These are phyloP conservation scores for Picocystis sp. DNA, from an alignment of 163 green algal genomes.

Conservation along the genomic window DNA sequence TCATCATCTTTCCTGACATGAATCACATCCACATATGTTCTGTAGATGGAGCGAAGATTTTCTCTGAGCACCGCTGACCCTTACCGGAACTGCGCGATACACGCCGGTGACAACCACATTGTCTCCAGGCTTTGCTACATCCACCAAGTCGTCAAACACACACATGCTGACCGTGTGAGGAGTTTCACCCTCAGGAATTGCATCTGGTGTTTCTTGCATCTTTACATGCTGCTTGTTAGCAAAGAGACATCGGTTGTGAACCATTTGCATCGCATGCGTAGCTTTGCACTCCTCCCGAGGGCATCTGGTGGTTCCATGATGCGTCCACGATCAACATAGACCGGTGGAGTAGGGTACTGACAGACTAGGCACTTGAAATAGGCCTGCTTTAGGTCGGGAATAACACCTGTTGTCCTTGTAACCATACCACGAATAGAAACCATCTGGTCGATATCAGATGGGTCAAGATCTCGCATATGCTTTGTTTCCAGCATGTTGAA, in stretches of 20 bases:
- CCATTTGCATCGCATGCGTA: conserved; percentile 14
- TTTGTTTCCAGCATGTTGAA: conserved; percentile 77
- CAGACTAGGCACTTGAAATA: conserved; percentile 45
- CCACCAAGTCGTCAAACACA: conserved; percentile 75
- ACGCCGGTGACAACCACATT: conserved; percentile 69
- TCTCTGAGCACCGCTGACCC: conserved; percentile 52
- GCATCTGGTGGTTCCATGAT: conserved; percentile 25
- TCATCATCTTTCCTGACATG: conserved; percentile 49
- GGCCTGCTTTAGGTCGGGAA: conserved; percentile 73
- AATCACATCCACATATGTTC: conserved; percentile 87
- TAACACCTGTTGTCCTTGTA: conserved; percentile 65
- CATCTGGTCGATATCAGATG: conserved; percentile 74
- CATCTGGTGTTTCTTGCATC: conserved; percentile 88
- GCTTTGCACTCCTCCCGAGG: conserved; percentile 11
- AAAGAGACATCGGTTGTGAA: conserved; percentile 52
- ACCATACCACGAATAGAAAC: conserved; percentile 90
- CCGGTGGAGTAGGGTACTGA: conserved; percentile 10
- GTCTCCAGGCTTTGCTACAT: conserved; percentile 70
- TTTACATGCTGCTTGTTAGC: conserved; percentile 81
- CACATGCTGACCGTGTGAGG: conserved; percentile 78
- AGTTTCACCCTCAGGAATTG: conserved; percentile 93
- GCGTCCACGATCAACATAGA: conserved; percentile 19
- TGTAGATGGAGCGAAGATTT: conserved; percentile 63
- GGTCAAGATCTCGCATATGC: conserved; percentile 90
- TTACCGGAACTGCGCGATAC: conserved; percentile 54